These are phyloP conservation scores for Medicago ruthenica DNA, from an alignment of 306 rosid genomes.

Conservation along the genomic window DNA sequence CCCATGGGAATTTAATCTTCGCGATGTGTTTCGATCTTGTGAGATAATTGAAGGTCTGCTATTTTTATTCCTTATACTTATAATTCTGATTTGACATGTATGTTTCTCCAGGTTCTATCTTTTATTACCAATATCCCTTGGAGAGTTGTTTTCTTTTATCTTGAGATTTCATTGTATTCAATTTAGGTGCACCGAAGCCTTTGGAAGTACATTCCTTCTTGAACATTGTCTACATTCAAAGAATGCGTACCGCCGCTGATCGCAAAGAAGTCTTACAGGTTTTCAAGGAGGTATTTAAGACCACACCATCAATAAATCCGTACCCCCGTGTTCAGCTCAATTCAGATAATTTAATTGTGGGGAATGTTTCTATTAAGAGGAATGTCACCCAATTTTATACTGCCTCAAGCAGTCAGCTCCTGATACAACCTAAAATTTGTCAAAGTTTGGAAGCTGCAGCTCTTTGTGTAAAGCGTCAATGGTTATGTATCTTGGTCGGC, in stretches of 20 bases:
- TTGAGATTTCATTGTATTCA: constrained; percentile 39
- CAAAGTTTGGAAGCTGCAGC: constrained; percentile 89
- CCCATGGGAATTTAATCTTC: constrained; percentile 97
- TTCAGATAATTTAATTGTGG: constrained; percentile 61
- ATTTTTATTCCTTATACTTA: constrained; percentile 22
- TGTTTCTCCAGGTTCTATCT: not conserved
- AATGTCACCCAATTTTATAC: constrained; percentile 50
- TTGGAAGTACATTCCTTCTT: constrained; percentile 66
- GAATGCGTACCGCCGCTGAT: constrained; percentile 88
- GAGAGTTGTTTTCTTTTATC: not conserved
- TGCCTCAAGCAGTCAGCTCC: constrained; percentile 52
- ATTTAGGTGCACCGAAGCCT: constrained; percentile 59
- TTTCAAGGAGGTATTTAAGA: constrained; percentile 69
- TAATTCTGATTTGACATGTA: constrained; percentile 1
- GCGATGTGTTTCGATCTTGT: constrained; percentile 92
- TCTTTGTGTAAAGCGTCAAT: constrained; percentile 75
- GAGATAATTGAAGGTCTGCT: constrained; percentile 77
- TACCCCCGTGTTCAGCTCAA: constrained; percentile 73
- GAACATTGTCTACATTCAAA: constrained; percentile 79
- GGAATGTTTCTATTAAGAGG: constrained; percentile 67
- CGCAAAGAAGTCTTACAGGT: constrained; percentile 75
- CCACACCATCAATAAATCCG: constrained; percentile 68
- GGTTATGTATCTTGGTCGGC: constrained; percentile 93
- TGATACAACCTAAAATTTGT: constrained; percentile 72
- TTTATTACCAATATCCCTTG: not conserved